phyloP scores from a whole-genome alignment of 345 rosid genomes.

The Schrenkiella parvula region DNA sequence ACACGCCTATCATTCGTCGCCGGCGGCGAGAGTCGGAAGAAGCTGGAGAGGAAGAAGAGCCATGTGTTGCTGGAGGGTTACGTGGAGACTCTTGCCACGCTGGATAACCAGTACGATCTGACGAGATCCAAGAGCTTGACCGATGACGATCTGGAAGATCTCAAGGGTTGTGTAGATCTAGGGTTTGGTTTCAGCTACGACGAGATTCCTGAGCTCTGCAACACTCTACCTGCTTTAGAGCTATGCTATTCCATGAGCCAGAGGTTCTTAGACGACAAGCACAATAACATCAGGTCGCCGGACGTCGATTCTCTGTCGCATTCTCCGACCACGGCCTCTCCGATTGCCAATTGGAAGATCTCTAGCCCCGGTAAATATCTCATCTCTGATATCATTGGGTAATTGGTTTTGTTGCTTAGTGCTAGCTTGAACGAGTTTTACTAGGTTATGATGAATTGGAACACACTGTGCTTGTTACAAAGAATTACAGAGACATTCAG shows the following conservation, averaged over 20 bases:
- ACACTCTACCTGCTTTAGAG: constrained; percentile 90
- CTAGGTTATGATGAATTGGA: not conserved
- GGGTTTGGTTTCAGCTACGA: constrained; percentile 92
- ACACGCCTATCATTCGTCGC: not conserved
- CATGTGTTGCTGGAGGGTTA: constrained; percentile 80
- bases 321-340: no score
- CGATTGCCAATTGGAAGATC: constrained; percentile 83
- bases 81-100: constrained; percentile 32
- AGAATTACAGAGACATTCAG: not conserved
- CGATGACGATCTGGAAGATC: constrained; percentile 85
- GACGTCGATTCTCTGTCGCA: constrained; percentile 45
- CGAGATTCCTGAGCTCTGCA: constrained; percentile 94
- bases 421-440: not conserved
- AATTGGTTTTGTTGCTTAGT: not conserved
- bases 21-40: constrained; percentile 5
- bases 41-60: constrained; percentile 61
- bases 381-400: no score
- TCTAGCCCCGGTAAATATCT: constrained; percentile 73
- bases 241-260: constrained; percentile 92
- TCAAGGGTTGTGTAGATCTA: constrained; percentile 88
- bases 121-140: constrained; percentile 83
- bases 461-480: not conserved
- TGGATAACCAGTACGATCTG: constrained; percentile 44
- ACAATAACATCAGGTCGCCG: constrained; percentile 37
- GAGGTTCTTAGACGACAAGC: constrained; percentile 64